Evolutionary conservation across 352 stramenopile species (phyloP).

Genomic region (Phytophthora pini): DNA sequence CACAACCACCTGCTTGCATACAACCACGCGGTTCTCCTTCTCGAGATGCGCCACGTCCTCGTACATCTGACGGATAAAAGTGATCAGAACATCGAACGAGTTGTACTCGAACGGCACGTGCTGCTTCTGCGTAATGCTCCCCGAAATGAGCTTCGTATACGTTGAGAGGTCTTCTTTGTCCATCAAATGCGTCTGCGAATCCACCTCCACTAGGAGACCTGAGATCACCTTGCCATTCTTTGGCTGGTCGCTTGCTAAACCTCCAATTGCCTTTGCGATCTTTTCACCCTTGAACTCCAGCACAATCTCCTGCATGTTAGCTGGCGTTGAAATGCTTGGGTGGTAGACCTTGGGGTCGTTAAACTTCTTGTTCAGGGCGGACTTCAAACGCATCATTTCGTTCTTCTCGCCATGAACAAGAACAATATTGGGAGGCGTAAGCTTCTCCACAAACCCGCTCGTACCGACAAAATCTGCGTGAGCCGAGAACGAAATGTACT

Average conservation of each 20-base stretch:
- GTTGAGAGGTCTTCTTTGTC: constrained; percentile 84
- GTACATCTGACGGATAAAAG: constrained; percentile 89
- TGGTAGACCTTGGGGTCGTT: constrained; percentile 88
- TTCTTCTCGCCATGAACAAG: constrained; percentile 98
- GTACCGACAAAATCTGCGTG: constrained; percentile 98
- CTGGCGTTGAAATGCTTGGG: constrained; percentile 81
- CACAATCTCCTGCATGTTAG: constrained; percentile 90
- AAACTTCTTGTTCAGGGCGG: constrained; percentile 91
- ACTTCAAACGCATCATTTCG: constrained; percentile 97
- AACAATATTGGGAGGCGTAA: constrained; percentile 94
- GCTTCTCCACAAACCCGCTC: constrained; percentile 94
- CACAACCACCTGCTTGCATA: constrained; percentile 78
- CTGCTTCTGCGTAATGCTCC: constrained; percentile 85
- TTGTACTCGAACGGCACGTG: constrained; percentile 84
- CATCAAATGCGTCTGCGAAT: constrained; percentile 88
- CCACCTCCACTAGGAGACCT: constrained; percentile 85
- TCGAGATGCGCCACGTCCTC: constrained; percentile 67
- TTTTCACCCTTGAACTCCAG: constrained; percentile 91
- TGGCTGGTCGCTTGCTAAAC: constrained; percentile 69
- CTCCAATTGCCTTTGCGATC: constrained; percentile 87
- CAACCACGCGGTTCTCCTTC: constrained; percentile 64
- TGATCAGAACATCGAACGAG: constrained; percentile 81
- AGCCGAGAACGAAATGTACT: constrained; percentile 98
- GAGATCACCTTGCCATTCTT: constrained; percentile 84
- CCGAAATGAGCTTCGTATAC: constrained; percentile 86